Conservation (phyloP, 345 rosid genomes). For the Psidium guajava region DNA sequence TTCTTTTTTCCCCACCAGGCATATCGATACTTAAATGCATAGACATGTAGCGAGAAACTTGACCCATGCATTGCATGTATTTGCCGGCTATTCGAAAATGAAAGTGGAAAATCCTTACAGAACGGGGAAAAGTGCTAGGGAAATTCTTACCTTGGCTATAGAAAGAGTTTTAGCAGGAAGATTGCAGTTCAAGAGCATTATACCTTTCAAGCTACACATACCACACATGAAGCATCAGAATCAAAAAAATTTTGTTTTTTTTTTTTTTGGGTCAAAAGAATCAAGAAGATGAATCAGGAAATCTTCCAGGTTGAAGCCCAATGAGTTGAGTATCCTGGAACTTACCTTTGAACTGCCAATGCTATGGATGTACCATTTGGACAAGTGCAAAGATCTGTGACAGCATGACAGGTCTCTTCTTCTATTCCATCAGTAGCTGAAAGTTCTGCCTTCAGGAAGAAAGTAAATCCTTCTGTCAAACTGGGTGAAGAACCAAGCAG, state of each 20-base stretch:
- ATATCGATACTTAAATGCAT: neutral
- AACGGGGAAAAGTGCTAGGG: neutral
- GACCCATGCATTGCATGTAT: neutral
- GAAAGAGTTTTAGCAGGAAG: slow-evolving; percentile 40
- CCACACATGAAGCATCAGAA: slow-evolving; percentile 2
- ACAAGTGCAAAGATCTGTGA: slow-evolving; percentile 55
- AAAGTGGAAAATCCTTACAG: neutral
- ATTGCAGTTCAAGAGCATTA: slow-evolving; percentile 53
- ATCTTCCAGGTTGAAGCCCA: neutral
- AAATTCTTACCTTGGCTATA: slow-evolving; percentile 41
- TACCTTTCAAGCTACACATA: slow-evolving; percentile 60
- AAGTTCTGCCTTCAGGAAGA: slow-evolving; percentile 44
- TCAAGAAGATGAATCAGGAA: neutral
- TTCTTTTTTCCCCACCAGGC: neutral
- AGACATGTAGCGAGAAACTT: neutral
- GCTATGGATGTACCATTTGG: slow-evolving; percentile 42
- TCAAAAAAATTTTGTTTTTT: neutral
- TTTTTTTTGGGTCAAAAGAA: neutral
- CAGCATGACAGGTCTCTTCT: slow-evolving; percentile 25
- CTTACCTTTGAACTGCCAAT: slow-evolving; percentile 70
- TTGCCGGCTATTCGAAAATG: neutral
- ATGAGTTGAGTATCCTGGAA: neutral
- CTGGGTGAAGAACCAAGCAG: neutral
- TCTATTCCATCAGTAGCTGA: slow-evolving; percentile 32
- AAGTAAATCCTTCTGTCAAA: slow-evolving; percentile 5